A percentile compares a stretch with the other conserved stretches of the same genome.
phyloP scores from a whole-genome alignment of 2,329 filamentous ascomycete species.

The Tolypocladium endophyticum region DNA sequence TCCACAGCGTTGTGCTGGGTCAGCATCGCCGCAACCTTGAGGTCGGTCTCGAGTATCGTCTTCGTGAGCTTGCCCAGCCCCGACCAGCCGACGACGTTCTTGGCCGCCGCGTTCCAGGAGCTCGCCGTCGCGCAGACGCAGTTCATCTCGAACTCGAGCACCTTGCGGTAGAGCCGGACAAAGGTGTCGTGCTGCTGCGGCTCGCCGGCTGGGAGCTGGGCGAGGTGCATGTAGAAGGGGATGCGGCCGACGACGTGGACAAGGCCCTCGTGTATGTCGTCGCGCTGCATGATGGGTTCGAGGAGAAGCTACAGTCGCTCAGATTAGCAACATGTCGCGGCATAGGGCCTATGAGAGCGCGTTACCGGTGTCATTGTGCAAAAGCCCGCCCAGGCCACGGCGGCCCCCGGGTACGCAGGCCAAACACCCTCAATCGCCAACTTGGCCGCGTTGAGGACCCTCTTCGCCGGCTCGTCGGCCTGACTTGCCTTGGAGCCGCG shows the following conservation, averaged over 20 bases:
- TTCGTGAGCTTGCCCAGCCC: conserved; percentile 15
- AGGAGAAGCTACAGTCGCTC: conserved; percentile 19
- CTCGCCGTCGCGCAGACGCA: conserved; percentile 26
- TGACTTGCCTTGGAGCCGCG: conserved; percentile 15
- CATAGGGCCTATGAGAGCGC: background rate
- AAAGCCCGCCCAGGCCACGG: conserved; percentile 24
- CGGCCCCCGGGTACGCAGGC: conserved; percentile 15
- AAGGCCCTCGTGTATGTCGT: conserved; percentile 18
- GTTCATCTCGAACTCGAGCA: conserved; percentile 29
- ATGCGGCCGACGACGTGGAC: conserved; percentile 21
- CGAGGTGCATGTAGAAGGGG: conserved; percentile 22
- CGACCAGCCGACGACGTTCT: conserved; percentile 25
- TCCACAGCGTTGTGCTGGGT: conserved; percentile 9
- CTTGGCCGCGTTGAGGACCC: conserved; percentile 16
- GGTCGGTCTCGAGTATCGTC: conserved; percentile 16
- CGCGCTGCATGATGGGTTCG: conserved; percentile 21
- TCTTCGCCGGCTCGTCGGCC: conserved; percentile 16
- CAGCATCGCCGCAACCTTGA: conserved; percentile 11
- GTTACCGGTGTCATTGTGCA: conserved; percentile 26
- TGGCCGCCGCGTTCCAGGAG: conserved; percentile 24
- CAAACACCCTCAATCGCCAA: conserved; percentile 14
- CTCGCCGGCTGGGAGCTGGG: conserved; percentile 11
- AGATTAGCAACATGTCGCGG: background rate
- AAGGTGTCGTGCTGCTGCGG: conserved; percentile 12
- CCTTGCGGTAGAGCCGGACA: conserved; percentile 16